Evolutionary conservation across 176 grass and related monocot genomes (phyloP), one percentile per base, ranked within the genome.

Genomic region (Triticum timopheevii): DNA sequence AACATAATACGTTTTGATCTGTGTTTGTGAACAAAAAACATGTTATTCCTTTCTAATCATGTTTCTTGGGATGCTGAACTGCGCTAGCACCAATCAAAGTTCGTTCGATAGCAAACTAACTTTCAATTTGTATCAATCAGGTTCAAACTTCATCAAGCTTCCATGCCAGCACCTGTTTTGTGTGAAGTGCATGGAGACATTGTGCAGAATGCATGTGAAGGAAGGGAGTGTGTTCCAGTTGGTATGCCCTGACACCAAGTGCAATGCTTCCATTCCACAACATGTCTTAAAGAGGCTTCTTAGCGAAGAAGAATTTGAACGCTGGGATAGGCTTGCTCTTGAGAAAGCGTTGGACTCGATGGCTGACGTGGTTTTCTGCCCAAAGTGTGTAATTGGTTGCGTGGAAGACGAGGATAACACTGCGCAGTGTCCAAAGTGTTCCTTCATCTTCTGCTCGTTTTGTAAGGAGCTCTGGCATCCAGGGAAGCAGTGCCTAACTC

Each of bases 281-380:
- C 66, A 66, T 72, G 61, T 86, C 38, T 39, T 93, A 19, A 75
- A 90, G 73, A 45, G 73, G 80, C 67, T 93, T 50, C 88, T 92
- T 36, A 78, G 62, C 2, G 70, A 34, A 80, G 92, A 91, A 84
- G 92, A 85, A 47, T 93, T 88, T 77, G 86, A 91, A 76, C 83
- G 80, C 33, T 93, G 88, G 89, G 86, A 93, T 84, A 90, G 74
- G 71, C 66, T 93, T 76, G 10, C 87, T 27, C 86, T 93, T 69
- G 68, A 90, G 73, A 93, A 90, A 82, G 61, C 92, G 78, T 67
- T 93, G 74, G 79, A 93, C 27, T 86, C 88, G 0, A 93, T 93
- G 92, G 47, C 86, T 47, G 86, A 93, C 70, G 83, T 91, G 61
- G 88, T 77, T 23, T 88, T 91, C 68, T 93, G 92, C 45, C 88